These are phyloP conservation scores for Hypoxylon lenormandii DNA, from an alignment of 495 filamentous ascomycete species.

Conservation along the genomic window DNA sequence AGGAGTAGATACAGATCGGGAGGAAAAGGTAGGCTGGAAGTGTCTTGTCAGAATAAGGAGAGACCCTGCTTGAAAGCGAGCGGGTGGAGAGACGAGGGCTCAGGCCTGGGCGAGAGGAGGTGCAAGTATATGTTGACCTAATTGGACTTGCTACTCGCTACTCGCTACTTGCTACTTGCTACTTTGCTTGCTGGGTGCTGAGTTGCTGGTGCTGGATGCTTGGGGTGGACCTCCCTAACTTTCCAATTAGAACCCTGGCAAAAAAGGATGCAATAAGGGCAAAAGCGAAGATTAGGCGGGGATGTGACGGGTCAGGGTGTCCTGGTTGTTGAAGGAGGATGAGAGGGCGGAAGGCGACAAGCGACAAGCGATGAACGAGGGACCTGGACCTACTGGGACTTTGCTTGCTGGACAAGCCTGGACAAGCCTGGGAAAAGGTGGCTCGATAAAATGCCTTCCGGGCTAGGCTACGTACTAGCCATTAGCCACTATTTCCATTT, in stretches of 20 bases:
- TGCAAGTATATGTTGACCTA: slow-evolving; percentile 44
- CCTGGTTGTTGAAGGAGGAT: slow-evolving; percentile 26
- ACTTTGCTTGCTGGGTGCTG: too few relatives aligned
- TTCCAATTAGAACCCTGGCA: slow-evolving; percentile 45
- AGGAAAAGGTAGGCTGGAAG: slow-evolving; percentile 13
- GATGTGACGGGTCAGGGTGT: slow-evolving; percentile 36
- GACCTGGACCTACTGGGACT: neutral
- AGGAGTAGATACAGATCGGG: slow-evolving; percentile 26
- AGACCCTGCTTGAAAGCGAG: slow-evolving; percentile 49
- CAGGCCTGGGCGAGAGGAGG: slow-evolving; percentile 44
- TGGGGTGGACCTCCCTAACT: slow-evolving; percentile 28
- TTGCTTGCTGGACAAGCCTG: too few relatives aligned
- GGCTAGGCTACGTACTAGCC: slow-evolving; percentile 39
- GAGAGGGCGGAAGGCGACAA: slow-evolving; percentile 36
- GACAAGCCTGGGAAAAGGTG: too few relatives aligned
- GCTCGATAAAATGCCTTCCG: slow-evolving; percentile 13
- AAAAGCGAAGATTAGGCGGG: slow-evolving; percentile 44
- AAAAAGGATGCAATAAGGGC: slow-evolving; percentile 41
- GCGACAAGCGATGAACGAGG: too few relatives aligned
- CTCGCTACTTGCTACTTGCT: too few relatives aligned
- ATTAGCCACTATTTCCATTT: slow-evolving; percentile 38
- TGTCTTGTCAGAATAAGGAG: slow-evolving; percentile 44
- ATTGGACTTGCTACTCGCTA: slow-evolving; percentile 20
- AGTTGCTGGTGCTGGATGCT: too few relatives aligned
- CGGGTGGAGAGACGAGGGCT: slow-evolving; percentile 47